Conservation (phyloP, 805 yeast genomes). For the Teunomyces funiuensis region DNA sequence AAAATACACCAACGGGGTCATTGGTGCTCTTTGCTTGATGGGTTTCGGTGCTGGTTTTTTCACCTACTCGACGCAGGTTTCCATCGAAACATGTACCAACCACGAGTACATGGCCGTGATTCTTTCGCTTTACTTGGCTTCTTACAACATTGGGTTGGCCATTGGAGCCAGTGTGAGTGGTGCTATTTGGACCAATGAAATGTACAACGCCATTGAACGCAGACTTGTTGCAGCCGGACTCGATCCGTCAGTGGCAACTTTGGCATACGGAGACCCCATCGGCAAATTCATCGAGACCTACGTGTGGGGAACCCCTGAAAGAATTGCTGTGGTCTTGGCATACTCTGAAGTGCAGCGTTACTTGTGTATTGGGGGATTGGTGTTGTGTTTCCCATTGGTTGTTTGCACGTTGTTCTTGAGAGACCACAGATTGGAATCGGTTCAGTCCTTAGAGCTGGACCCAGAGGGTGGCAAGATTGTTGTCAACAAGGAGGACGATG, state of each 20-base stretch:
- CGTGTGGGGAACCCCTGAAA: constrained; percentile 63
- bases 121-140: constrained; percentile 55
- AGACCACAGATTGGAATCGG: constrained; percentile 46
- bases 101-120: constrained; percentile 67
- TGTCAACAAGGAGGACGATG: constrained; percentile 27
- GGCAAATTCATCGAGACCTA: constrained; percentile 42
- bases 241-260: constrained; percentile 39
- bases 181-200: constrained; percentile 65
- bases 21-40: constrained; percentile 61
- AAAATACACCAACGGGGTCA: constrained; percentile 48
- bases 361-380: constrained; percentile 54
- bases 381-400: constrained; percentile 55
- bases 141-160: constrained; percentile 63
- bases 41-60: constrained; percentile 78
- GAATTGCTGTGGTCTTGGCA: constrained; percentile 56
- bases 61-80: constrained; percentile 62
- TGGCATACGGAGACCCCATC: constrained; percentile 55
- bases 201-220: constrained; percentile 45
- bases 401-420: constrained; percentile 48
- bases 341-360: constrained; percentile 61
- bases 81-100: constrained; percentile 56
- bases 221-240: constrained; percentile 24
- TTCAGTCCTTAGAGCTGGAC: constrained; percentile 27
- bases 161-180: constrained; percentile 65
- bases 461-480: constrained; percentile 17